Conservation (phyloP, 2,329 filamentous ascomycete genomes). For the Phaeoacremonium minimum region DNA sequence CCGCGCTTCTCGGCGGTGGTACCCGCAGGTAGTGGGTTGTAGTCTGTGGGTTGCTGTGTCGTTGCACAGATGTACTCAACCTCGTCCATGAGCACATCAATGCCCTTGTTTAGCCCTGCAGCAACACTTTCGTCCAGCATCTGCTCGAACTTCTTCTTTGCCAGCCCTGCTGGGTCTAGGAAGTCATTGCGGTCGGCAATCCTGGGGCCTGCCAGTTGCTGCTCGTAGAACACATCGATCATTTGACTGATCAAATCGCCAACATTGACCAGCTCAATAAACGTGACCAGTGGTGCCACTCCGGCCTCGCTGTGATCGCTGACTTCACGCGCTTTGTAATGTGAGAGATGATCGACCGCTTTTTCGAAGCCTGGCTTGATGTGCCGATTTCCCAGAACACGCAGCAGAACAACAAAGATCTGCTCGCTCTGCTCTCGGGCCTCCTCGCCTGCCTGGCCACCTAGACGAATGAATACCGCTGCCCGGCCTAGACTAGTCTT, state of each 20-base stretch:
- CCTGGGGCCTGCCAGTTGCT: conserved; percentile 79
- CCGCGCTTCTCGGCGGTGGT: conserved; percentile 23
- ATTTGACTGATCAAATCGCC: conserved; percentile 98
- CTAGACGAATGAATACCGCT: conserved; percentile 75
- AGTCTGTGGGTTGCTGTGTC: conserved; percentile 81
- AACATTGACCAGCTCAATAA: conserved; percentile 95
- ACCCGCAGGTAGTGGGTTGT: conserved; percentile 62
- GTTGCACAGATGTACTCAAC: conserved; percentile 93
- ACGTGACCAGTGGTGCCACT: conserved; percentile 88
- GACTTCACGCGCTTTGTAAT: conserved; percentile 85
- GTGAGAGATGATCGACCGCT: conserved; percentile 83
- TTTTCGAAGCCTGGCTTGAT: conserved; percentile 92
- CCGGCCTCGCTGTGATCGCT: conserved; percentile 66
- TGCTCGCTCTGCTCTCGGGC: conserved; percentile 83
- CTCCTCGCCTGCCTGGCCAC: conserved; percentile 75
- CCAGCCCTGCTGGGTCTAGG: conserved; percentile 81
- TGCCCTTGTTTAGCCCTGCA: conserved; percentile 92
- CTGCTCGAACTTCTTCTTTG: conserved; percentile 98
- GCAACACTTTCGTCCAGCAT: conserved; percentile 97
- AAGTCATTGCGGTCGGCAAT: conserved; percentile 94
- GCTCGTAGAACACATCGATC: conserved; percentile 97
- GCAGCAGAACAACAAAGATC: conserved; percentile 81
- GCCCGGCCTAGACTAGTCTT: conserved; percentile 85
- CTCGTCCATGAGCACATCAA: conserved; percentile 97
- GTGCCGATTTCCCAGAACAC: conserved; percentile 80